Percentiles rank a stretch among this genome's conserved stretches.
Conservation (phyloP, 1,284 basidiomycete genomes). For the Sanghuangporus weigelae region DNA sequence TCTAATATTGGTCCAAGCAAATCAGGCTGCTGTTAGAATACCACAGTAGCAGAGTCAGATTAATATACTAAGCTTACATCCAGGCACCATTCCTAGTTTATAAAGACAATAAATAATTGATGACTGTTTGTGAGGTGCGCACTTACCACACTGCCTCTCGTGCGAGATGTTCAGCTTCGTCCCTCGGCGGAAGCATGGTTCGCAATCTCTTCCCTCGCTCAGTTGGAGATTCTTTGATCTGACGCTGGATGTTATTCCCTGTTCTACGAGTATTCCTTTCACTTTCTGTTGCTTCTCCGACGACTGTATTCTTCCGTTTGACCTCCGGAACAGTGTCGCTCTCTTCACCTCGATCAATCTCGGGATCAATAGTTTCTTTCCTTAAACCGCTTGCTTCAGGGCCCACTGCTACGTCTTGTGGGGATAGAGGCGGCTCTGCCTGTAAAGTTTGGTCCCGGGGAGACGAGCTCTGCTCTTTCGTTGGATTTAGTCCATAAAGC, state of each 20-base stretch:
- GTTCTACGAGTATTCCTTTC: not conserved
- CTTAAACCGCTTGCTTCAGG: not conserved
- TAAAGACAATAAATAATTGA: not conserved
- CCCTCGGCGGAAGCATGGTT: not conserved
- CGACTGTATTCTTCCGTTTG: not conserved
- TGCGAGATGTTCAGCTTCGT: not conserved
- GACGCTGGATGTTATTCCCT: not conserved
- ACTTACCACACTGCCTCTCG: not conserved
- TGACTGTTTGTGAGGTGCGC: not conserved
- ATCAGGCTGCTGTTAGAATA: not conserved
- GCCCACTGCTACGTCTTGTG: not conserved
- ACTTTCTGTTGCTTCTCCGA: not conserved
- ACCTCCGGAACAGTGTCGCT: not conserved
- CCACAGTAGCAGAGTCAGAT: not conserved
- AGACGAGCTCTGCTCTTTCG: not conserved
- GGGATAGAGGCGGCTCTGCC: not conserved
- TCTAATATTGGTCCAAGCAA: not conserved
- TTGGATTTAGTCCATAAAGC: constrained; percentile 1
- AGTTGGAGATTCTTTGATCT: not conserved
- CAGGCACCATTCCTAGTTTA: not conserved
- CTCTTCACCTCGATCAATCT: not conserved
- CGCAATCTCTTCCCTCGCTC: not conserved
- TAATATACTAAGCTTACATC: not conserved
- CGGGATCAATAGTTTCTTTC: not conserved
- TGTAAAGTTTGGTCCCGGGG: not conserved